Percentiles rank a stretch among this genome's conserved stretches.
phyloP scores from a whole-genome alignment of 164 flowering plant species.

The Vitis riparia region DNA sequence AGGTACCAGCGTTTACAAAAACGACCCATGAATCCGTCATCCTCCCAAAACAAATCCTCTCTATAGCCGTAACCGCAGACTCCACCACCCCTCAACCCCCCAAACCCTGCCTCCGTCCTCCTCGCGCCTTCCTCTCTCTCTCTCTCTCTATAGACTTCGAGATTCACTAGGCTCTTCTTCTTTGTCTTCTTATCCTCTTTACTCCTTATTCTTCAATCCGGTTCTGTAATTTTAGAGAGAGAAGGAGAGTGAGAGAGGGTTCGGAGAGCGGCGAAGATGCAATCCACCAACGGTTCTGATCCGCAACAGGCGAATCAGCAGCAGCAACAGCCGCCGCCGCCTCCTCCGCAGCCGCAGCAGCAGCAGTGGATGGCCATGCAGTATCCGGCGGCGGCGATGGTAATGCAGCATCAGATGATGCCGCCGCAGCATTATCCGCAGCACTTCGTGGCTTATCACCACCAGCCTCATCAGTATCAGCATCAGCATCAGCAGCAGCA shows the following conservation, averaged over 20 bases:
- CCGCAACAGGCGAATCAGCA: conserved; percentile 15
- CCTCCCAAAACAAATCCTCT: conserved; percentile 16
- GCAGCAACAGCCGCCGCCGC: conserved; percentile 16
- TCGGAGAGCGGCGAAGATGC: conserved; percentile 30
- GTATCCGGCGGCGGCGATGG: conserved; percentile 72
- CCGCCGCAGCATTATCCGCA: conserved; percentile 53
- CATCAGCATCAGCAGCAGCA: conserved; percentile 26
- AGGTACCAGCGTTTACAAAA: conserved; percentile 16
- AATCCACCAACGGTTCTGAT: conserved; percentile 45
- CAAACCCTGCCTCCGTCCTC: conserved; percentile 3
- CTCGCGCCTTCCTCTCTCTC: conserved; percentile 9
- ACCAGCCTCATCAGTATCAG: conserved; percentile 28
- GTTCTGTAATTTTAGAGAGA: neutral
- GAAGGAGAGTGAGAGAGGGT: neutral
- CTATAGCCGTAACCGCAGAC: neutral
- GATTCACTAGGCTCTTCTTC: neutral
- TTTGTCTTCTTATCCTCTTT: neutral
- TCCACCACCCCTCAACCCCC: neutral
- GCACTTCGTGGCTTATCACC: conserved; percentile 52
- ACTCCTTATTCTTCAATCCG: neutral
- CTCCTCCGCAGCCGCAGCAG: conserved; percentile 29
- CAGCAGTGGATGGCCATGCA: conserved; percentile 73
- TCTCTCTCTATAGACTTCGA: neutral
- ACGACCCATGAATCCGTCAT: conserved; percentile 28
- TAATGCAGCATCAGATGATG: conserved; percentile 75